Evolutionary conservation across 805 yeast genomes (phyloP), one percentile per base, ranked within the genome.

Genomic region (Yamadazyma nakazawae): DNA sequence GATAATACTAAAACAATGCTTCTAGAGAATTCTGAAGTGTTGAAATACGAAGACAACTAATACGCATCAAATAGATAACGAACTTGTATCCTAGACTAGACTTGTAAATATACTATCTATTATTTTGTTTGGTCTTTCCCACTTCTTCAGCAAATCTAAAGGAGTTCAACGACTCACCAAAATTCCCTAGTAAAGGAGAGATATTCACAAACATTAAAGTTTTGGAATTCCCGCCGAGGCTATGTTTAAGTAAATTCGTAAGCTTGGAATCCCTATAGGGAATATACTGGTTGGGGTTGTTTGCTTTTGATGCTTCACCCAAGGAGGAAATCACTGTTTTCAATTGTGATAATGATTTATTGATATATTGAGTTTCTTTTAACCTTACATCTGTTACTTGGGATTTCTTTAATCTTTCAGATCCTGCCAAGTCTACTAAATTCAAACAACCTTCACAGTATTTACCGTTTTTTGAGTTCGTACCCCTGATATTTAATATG

Each of bases 151-250:
- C 98, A 73, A 92, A 92, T 43, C 97, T 71, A 41, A 94, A 71
- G 0, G 96, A 88, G 58, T 88, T 89, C 28, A 91, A 55, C 1
- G 96, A 85, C 61, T 94, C 99, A 54, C 74, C 79, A 35, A 82
- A 71, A 61, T 88, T 86, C 13, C 65, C 65, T 10, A 61, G 61
- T 42, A 77, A 67, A 2, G 96, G 90, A 0, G 96, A 85, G 0
- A 91, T 75, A 56, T 89, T 91, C 13, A 90, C 97, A 73, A 92
- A 85, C 96, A 92, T 90, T 49, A 92, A 71, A 0, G 97, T 89
- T 64, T 92, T 94, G 2, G 96, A 87, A 46, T 80, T 78, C 0
- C 96, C 97, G 6, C 85, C 82, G 21, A 92, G 71, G 13, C 97
- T 89, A 59, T 87, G 82, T 57, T 90, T 94, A 48, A 92, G 70